A percentile compares a stretch with the other conserved stretches of the same genome.
Conservation (phyloP, 2,329 filamentous ascomycete genomes). For the Penicillium sumatraense region DNA sequence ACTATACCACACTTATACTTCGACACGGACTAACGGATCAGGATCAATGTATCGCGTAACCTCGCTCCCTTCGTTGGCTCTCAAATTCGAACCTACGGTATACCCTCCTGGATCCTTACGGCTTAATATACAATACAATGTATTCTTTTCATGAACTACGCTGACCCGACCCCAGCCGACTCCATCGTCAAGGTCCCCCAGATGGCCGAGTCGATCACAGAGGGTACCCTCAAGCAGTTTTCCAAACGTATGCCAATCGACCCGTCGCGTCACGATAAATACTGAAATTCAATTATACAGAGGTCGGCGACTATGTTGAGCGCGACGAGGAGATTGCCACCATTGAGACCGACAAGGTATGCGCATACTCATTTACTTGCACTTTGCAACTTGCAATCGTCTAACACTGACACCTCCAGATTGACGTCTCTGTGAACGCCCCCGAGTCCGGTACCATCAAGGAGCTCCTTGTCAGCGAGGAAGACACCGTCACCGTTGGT, state of each 20-base stretch:
- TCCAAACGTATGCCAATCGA: slow-evolving; percentile 66
- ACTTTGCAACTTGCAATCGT: slow-evolving; percentile 12
- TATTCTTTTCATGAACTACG: neutral
- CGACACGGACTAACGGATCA: slow-evolving; percentile 8
- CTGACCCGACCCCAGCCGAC: slow-evolving; percentile 63
- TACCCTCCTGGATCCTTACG: neutral
- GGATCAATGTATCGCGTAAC: slow-evolving; percentile 31
- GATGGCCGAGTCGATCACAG: slow-evolving; percentile 98
- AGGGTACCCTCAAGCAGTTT: slow-evolving; percentile 96
- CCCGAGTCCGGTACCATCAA: slow-evolving; percentile 89
- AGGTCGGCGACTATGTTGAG: slow-evolving; percentile 91
- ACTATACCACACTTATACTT: no score
- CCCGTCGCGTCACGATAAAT: no score
- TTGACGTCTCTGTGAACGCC: slow-evolving; percentile 95
- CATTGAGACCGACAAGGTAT: slow-evolving; percentile 97
- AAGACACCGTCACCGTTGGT: slow-evolving; percentile 92
- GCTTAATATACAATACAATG: no score
- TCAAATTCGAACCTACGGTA: slow-evolving; percentile 46
- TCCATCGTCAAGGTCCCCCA: slow-evolving; percentile 89
- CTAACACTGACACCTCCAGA: slow-evolving; percentile 57
- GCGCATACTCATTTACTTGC: slow-evolving; percentile 51
- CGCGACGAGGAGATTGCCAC: slow-evolving; percentile 97
- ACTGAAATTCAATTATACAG: slow-evolving; percentile 44
- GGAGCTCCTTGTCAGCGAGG: slow-evolving; percentile 87
- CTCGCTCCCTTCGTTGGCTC: slow-evolving; percentile 31